Conservation (phyloP, 805 yeast species). For the Myxozyma neotropica region DNA sequence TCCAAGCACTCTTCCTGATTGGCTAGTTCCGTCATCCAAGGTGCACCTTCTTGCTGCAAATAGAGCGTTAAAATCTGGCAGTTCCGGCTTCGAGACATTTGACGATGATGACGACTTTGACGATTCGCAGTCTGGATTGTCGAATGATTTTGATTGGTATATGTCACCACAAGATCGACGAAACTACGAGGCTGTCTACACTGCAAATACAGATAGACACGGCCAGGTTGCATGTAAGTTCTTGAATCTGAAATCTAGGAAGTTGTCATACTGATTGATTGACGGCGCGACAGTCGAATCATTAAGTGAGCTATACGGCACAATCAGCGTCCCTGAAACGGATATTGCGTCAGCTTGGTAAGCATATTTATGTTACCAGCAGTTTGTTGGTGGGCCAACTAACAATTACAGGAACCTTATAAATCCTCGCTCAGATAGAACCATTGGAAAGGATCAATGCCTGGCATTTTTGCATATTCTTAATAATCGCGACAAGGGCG, state of each 20-base stretch:
- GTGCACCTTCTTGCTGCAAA: constrained; percentile 85
- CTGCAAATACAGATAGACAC: constrained; percentile 69
- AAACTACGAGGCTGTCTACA: constrained; percentile 76
- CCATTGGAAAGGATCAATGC: constrained; percentile 92
- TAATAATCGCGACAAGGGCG: constrained; percentile 84
- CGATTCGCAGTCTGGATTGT: constrained; percentile 65
- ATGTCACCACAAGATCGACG: constrained; percentile 84
- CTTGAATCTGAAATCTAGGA: not conserved
- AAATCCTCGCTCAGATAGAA: constrained; percentile 82
- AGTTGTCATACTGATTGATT: not conserved
- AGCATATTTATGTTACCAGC: not conserved
- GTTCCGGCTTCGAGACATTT: constrained; percentile 22
- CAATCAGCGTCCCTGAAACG: constrained; percentile 77
- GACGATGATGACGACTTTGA: constrained; percentile 47
- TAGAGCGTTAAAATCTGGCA: constrained; percentile 54
- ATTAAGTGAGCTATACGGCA: constrained; percentile 65
- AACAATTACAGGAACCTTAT: constrained; percentile 67
- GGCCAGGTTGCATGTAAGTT: constrained; percentile 69
- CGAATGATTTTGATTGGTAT: constrained; percentile 90
- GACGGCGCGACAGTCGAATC: constrained; percentile 52
- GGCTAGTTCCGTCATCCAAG: constrained; percentile 92
- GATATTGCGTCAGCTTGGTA: constrained; percentile 88
- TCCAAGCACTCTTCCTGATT: constrained; percentile 78
- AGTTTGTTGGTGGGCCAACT: too few relatives aligned
- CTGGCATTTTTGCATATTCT: constrained; percentile 86